A percentile compares a stretch with the other conserved stretches of the same genome.
phyloP scores from a whole-genome alignment of 1,284 basidiomycete species.

The Boletellus sp. region DNA sequence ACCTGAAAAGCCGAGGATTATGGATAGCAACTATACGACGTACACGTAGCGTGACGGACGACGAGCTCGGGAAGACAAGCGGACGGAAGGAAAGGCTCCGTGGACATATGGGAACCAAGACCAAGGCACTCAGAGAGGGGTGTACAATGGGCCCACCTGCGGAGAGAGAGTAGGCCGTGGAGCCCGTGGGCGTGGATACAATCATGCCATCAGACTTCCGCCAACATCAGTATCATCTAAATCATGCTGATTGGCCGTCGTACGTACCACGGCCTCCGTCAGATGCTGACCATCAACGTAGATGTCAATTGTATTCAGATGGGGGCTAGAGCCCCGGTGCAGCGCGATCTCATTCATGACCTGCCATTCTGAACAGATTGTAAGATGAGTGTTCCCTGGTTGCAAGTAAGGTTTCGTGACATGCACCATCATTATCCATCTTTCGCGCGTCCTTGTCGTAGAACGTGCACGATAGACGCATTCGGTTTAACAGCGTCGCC shows the following conservation, averaged over 20 bases:
- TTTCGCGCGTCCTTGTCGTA: constrained; percentile 57
- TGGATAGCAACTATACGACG: constrained; percentile 27
- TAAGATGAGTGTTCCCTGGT: constrained; percentile 2
- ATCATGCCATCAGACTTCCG: constrained; percentile 89
- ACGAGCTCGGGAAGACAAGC: constrained; percentile 84
- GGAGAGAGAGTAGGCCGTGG: constrained; percentile 94
- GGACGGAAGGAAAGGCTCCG: constrained; percentile 91
- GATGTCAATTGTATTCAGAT: constrained; percentile 91
- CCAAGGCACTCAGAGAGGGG: constrained; percentile 84
- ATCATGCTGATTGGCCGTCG: constrained; percentile 4
- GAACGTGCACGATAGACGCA: constrained; percentile 82
- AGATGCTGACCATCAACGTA: constrained; percentile 95
- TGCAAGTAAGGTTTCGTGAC: not conserved
- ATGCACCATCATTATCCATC: constrained; percentile 58
- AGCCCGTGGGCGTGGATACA: constrained; percentile 94
- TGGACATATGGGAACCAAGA: constrained; percentile 94
- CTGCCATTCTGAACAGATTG: constrained; percentile 71
- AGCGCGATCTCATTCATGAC: constrained; percentile 97
- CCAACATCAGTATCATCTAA: constrained; percentile 13
- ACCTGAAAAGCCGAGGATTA: not conserved
- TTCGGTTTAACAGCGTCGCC: constrained; percentile 79
- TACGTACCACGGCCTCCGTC: constrained; percentile 88
- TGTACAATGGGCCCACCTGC: constrained; percentile 97
- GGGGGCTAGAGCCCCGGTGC: constrained; percentile 88
- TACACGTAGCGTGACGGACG: constrained; percentile 79